These are phyloP conservation scores for Phycomyces nitens DNA, from an alignment of 192 early-diverging fungal species.

Conservation along the genomic window DNA sequence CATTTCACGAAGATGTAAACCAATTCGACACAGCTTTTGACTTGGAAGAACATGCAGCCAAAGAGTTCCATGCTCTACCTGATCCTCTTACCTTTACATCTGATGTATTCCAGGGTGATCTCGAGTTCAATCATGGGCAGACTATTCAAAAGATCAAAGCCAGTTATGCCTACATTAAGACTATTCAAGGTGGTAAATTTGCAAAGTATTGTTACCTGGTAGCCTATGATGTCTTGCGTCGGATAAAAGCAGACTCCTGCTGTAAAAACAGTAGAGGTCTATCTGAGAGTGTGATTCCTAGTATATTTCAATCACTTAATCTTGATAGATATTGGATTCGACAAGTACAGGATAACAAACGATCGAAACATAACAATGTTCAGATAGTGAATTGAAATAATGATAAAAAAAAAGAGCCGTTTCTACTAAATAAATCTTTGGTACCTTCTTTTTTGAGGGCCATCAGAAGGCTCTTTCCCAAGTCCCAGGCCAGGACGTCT, in stretches of 20 bases:
- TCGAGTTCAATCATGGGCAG: slow-evolving; percentile 1
- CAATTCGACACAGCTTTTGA: slow-evolving; percentile 6
- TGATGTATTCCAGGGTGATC: slow-evolving; percentile 3
- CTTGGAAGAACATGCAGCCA: slow-evolving; percentile 13
- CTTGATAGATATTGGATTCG: slow-evolving; percentile 8
- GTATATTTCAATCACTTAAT: slow-evolving; percentile 4
- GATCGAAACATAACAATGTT: too few species aligned
- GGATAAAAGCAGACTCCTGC: slow-evolving; percentile 23
- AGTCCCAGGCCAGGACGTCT: too few species aligned
- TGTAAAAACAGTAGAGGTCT: slow-evolving; percentile 1
- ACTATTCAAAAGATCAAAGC: slow-evolving; percentile 8
- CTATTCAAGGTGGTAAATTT: slow-evolving; percentile 12
- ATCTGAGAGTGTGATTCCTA: background rate
- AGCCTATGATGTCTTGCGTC: slow-evolving; percentile 12
- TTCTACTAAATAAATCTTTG: too few species aligned
- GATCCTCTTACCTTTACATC: background rate
- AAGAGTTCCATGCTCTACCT: background rate
- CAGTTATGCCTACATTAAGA: slow-evolving; percentile 19
- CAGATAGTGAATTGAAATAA: too few species aligned
- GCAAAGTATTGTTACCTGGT: slow-evolving; percentile 19
- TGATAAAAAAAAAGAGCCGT: too few species aligned
- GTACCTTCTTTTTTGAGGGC: too few species aligned
- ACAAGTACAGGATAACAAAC: too few species aligned
- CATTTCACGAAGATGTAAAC: background rate
- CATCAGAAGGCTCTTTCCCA: too few species aligned